Evolutionary conservation across 2,329 filamentous ascomycete genomes (phyloP), one percentile per base, ranked within the genome.

Genomic region (Onygena corvina): DNA sequence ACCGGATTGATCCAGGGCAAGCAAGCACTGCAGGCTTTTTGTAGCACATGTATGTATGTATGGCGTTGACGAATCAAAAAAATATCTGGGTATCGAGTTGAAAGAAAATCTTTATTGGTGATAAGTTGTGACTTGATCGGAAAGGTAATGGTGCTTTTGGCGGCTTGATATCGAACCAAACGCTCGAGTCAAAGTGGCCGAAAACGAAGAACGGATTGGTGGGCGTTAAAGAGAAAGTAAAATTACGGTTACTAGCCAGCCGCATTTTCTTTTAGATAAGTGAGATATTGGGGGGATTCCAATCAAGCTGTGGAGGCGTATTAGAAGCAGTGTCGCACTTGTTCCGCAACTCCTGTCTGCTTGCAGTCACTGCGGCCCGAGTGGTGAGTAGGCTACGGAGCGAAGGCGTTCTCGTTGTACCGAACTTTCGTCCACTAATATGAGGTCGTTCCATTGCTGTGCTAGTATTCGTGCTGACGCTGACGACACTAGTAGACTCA

Each of bases 71-170:
- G 36, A 11, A 40, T 5, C 11, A 11, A 23, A 4, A 23, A 40
- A 23, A 40, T 23, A 40, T 29, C 21, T 40, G 36, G 36, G 36
- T 40, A 40, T 40, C 36, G 36, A 25, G 20, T 40, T 40, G 36
- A 40, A 40, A 23, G 4, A 18, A 40, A 40, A 40, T 11, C 7
- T 16, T 7, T 33, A 9, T 9, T 2, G 36, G 21, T 5, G 36
- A 40, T 2, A 25, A 40, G 36, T 25, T 9, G 14, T 40, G 21
- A 18, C 4, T 40, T 40, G 14, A 33, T 11, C 9, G 30, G 30
- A n/a, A 12, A 12, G 30, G 18, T 23, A 40, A 40, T n/a, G 9
- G 18, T 9, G 2, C 9, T 40, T 11, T 21, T 40, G 8, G 8
- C 36, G 25, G 25, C n/a, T 18, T 11, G 25, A 40, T 23, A 40